A percentile compares a stretch with the other conserved stretches of the same genome.
These are phyloP conservation scores for Hemileccinum rubropunctum DNA, from an alignment of 768 basidiomycete genomes.

Conservation along the genomic window DNA sequence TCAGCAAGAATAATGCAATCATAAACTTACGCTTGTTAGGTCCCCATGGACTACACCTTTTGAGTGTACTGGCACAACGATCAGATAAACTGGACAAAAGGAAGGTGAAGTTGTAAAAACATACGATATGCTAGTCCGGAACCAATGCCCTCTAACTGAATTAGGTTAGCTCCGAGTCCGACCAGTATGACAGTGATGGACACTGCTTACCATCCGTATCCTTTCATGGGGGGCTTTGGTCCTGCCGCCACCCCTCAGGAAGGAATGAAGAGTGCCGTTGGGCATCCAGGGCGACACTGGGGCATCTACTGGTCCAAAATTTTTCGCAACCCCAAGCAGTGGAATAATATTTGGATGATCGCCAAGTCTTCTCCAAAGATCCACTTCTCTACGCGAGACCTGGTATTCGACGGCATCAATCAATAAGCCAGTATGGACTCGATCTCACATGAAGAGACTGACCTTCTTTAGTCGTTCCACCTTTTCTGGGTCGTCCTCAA, in stretches of 20 bases:
- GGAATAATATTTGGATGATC: slow-evolving; percentile 2
- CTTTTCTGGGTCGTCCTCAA: not conserved
- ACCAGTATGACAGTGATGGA: not conserved
- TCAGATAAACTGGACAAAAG: not conserved
- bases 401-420: too few species aligned
- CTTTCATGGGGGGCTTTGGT: not conserved
- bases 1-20: not conserved
- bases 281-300: slow-evolving; percentile 2
- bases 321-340: not conserved
- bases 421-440: not conserved
- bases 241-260: not conserved
- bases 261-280: not conserved
- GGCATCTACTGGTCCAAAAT: not conserved
- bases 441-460: not conserved
- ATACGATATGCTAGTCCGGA: not conserved
- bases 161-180: not conserved
- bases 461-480: not conserved
- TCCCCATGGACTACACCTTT: not conserved
- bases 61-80: not conserved
- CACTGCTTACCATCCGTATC: not conserved
- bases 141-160: not conserved
- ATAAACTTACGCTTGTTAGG: not conserved
- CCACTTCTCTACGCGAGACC: not conserved
- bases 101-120: not conserved
- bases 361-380: not conserved